These are phyloP conservation scores for Russula earlei DNA, from an alignment of 768 basidiomycete genomes.

Conservation along the genomic window DNA sequence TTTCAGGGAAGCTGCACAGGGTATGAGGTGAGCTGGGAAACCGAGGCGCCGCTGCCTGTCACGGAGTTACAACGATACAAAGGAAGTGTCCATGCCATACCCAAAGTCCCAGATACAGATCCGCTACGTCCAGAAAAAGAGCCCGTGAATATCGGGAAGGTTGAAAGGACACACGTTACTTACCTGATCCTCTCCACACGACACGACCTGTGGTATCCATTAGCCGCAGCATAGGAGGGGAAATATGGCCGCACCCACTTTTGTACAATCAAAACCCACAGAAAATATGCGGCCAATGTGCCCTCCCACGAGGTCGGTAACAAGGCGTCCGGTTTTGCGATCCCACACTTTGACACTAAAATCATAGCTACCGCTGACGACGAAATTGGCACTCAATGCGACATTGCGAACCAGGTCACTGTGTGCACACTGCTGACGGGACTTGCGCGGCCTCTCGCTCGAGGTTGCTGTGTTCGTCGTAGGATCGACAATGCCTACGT, in stretches of 20 bases:
- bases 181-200: slow-evolving; percentile 84
- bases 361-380: slow-evolving; percentile 77
- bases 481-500: slow-evolving; percentile 9
- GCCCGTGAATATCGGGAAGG: slow-evolving; percentile 11
- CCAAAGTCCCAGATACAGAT: slow-evolving; percentile 81
- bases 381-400: slow-evolving; percentile 58
- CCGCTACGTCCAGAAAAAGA: slow-evolving; percentile 30
- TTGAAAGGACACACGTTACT: slow-evolving; percentile 21
- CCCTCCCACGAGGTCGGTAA: slow-evolving; percentile 65
- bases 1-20: slow-evolving; percentile 5
- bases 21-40: neutral
- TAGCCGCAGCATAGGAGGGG: slow-evolving; percentile 1
- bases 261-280: slow-evolving; percentile 70
- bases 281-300: slow-evolving; percentile 81
- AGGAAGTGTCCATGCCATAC: slow-evolving; percentile 65
- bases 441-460: slow-evolving; percentile 5
- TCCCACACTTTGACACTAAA: slow-evolving; percentile 60
- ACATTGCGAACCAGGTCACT: slow-evolving; percentile 73
- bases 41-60: slow-evolving; percentile 12
- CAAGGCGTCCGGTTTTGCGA: slow-evolving; percentile 56
- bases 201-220: slow-evolving; percentile 50
- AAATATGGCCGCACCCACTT: slow-evolving; percentile 37
- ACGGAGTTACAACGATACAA: slow-evolving; percentile 28
- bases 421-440: slow-evolving; percentile 36
- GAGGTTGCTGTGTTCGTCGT: slow-evolving; percentile 20